Evolutionary conservation across 495 filamentous ascomycete genomes (phyloP).

Genomic region (Podospora comata): DNA sequence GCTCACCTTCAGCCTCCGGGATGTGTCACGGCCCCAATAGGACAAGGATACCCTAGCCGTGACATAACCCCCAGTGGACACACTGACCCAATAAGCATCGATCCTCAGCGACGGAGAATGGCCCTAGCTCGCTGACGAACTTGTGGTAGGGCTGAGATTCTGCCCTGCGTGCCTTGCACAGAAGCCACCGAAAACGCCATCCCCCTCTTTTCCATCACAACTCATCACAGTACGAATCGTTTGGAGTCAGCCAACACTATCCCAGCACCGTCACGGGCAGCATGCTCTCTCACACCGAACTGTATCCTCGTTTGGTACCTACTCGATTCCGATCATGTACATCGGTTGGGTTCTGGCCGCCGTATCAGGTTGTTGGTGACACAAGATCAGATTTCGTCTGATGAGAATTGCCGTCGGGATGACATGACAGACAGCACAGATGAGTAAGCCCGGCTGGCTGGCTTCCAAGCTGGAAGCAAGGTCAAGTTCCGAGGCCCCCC

Average conservation of each 20-base stretch:
- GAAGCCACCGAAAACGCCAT: conserved; percentile 4
- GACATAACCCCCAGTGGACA: neutral
- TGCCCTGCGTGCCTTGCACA: conserved; percentile 1
- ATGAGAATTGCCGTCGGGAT: conserved; percentile 10
- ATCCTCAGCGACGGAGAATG: neutral
- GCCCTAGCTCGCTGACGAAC: neutral
- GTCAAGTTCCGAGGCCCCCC: no score
- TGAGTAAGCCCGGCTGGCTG: neutral
- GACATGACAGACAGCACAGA: neutral
- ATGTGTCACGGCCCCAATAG: neutral
- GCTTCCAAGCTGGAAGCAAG: neutral
- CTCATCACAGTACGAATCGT: neutral
- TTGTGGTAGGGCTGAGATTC: conserved; percentile 9
- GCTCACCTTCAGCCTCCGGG: neutral
- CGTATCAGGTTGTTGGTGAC: neutral
- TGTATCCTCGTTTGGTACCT: neutral
- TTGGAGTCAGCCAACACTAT: neutral
- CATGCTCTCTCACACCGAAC: neutral
- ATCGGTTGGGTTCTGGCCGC: neutral
- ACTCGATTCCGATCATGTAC: neutral
- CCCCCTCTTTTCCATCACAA: neutral
- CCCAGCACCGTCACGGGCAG: neutral
- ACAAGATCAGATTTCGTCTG: conserved; percentile 5
- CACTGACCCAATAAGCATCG: neutral
- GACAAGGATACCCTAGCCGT: neutral